Conservation (phyloP, 2,329 filamentous ascomycete species). For the Botrytis pseudocinerea region DNA sequence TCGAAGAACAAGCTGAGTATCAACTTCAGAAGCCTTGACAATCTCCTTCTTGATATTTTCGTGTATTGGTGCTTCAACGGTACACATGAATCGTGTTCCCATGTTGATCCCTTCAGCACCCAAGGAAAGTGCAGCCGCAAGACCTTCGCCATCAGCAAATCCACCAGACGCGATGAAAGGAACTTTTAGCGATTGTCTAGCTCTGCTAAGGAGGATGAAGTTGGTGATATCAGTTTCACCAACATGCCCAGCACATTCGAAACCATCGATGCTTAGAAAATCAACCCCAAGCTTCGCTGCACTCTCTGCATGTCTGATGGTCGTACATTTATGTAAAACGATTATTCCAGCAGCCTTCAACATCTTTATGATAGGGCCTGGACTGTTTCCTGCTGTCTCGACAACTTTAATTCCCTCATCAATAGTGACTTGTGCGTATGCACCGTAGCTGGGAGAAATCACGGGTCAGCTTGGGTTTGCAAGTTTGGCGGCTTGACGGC, state of each 20-base stretch:
- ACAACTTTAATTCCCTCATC: slow-evolving; percentile 91
- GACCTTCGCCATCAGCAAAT: slow-evolving; percentile 90
- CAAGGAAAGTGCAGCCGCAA: slow-evolving; percentile 85
- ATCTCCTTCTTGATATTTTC: slow-evolving; percentile 92
- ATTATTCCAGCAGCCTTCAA: slow-evolving; percentile 78
- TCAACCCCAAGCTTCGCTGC: slow-evolving; percentile 94
- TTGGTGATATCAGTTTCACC: slow-evolving; percentile 87
- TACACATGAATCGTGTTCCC: slow-evolving; percentile 98
- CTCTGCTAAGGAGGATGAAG: slow-evolving; percentile 82
- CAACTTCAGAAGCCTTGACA: slow-evolving; percentile 82
- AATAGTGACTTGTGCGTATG: slow-evolving; percentile 89
- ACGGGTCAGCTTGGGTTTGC: slow-evolving; percentile 8
- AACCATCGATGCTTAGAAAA: slow-evolving; percentile 95
- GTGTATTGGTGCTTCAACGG: slow-evolving; percentile 89
- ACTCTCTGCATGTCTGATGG: slow-evolving; percentile 87
- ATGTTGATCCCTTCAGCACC: slow-evolving; percentile 97
- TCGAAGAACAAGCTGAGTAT: slow-evolving; percentile 84
- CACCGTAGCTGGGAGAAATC: slow-evolving; percentile 57
- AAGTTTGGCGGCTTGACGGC: not conserved
- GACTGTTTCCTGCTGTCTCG: slow-evolving; percentile 88
- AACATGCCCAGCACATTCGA: slow-evolving; percentile 91
- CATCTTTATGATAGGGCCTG: slow-evolving; percentile 85
- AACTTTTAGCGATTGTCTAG: slow-evolving; percentile 77
- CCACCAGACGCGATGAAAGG: slow-evolving; percentile 96
- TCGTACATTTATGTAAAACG: slow-evolving; percentile 96